Base-by-base conservation (phyloP, 352 stramenopile genomes). In the Albugo laibachii region DNA sequence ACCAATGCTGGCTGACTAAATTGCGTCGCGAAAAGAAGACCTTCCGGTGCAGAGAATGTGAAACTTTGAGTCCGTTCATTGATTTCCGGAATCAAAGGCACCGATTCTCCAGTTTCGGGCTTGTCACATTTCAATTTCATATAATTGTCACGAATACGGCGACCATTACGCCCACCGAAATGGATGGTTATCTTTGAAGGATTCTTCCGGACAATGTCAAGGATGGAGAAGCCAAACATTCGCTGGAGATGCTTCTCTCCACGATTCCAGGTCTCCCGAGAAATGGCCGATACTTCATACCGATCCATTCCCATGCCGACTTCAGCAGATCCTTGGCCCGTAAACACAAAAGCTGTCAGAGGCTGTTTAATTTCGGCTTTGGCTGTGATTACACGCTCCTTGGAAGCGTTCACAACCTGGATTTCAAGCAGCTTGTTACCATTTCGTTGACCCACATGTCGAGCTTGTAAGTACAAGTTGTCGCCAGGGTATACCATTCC, bases 271-370 rank as follows among this genome's bases (percentile, higher is more conserved):
- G 89, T 68, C 4, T 81, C 67, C 24, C 76, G 75, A 15, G 77
- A 78, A 18, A 82, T 56, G 0, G 56, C 34, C 5, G 74, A 88
- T 35, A 74, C 62, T 47, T 75, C 60, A 53, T 92, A 92, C 1
- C 70, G 72, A n/a, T 91, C 74, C 80, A 93, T 93, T 34, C 80
- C 80, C 78, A 93, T 91, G 15, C 77, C 77, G 3, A 85, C 63
- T 13, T 72, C 62, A 21, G 77, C 76, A 16, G 75, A 92, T 11
- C 80, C 80, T 45, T 93, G 80, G 6, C 79, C 80, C 16, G 79
- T 93, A 48, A 93, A 93, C 1, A 89, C 68, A 41, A 89, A 91
- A 2, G 79, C 80, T 45, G 76, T 82, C 6, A 59, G 54, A 1
- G 64, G 48, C 48, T 85, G 69, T 53, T 82, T 80, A 6, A 86